A percentile compares a stretch with the other conserved stretches of the same genome.
Evolutionary conservation across 1,139 yeast species (phyloP).

Genomic region (Candida labiduridarum): DNA sequence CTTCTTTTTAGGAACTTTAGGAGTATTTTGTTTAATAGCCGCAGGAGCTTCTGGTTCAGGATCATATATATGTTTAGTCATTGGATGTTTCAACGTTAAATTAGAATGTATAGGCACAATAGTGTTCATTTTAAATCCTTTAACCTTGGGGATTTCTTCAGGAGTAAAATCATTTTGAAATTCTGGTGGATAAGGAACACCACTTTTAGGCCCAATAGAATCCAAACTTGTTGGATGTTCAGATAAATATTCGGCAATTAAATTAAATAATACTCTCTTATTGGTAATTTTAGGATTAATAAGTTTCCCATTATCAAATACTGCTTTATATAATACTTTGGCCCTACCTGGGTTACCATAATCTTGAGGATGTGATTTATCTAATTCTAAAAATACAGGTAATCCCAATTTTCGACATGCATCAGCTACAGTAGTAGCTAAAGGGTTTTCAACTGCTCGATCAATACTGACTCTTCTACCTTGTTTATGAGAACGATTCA

Average conservation of each 20-base stretch:
- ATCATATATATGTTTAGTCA: constrained; percentile 71
- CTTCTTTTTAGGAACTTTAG: constrained; percentile 55
- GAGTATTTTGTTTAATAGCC: constrained; percentile 37
- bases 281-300: constrained; percentile 45
- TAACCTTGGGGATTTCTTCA: constrained; percentile 71
- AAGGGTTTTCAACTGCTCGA: constrained; percentile 80
- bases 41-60: constrained; percentile 49
- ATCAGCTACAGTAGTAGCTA: constrained; percentile 81
- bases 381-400: constrained; percentile 69
- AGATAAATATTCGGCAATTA: constrained; percentile 63
- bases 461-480: constrained; percentile 79
- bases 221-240: constrained; percentile 70
- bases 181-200: constrained; percentile 66
- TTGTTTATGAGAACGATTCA: constrained; percentile 68
- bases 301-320: constrained; percentile 41
- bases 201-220: constrained; percentile 53
- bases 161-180: constrained; percentile 53
- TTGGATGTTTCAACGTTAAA: constrained; percentile 81
- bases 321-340: constrained; percentile 63
- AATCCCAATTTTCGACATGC: constrained; percentile 52
- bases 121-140: constrained; percentile 82
- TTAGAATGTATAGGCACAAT: constrained; percentile 85
- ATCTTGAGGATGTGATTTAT: constrained; percentile 93
- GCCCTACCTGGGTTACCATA: constrained; percentile 97
- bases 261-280: constrained; percentile 68